Evolutionary conservation across 1,284 basidiomycete species (phyloP), one percentile per base, ranked within the genome.

Genomic region (Papiliotrema laurentii): DNA sequence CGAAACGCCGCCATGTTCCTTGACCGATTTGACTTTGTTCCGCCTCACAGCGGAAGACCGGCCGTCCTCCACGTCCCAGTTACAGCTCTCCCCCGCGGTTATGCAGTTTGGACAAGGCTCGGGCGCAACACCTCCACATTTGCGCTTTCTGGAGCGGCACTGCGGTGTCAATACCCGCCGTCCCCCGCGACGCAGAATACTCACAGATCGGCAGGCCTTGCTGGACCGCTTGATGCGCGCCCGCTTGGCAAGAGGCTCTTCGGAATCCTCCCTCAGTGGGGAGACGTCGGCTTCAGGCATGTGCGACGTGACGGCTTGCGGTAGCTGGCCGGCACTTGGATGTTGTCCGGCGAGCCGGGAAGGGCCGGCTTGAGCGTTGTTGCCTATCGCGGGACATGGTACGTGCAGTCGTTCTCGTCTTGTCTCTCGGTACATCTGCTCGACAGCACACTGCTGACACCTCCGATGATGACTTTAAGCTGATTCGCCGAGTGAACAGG

Each of bases 11-110:
- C 7, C 21, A 18, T 26, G n/a, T 18, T 39, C 27, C 16, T 41
- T 28, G 14, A 7, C 35, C 34, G n/a, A 43, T 26, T 38, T 36
- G 25, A 26, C 43, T 55, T 56, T 50, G 18, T 52, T 43, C 41
- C 27, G 22, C 18, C 41, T 43, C 27, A 24, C 55, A 41, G 55
- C 45, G 4, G 52, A 45, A 2, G 55, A 58, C 21, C 61, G 47
- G n/a, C 61, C 61, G 36, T 63, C 61, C 27, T 53, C 54, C 0
- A 47, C 51, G 13, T 59, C 59, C 61, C 61, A 63, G 35, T 38
- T 35, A 36, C 61, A 63, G 2, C 34, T 36, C n/a, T 57, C 25
- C 21, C 50, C 44, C 14, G 52, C 57, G 18, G 49, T 47, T 22
- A 63, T 28, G 36, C 61, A 63, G 44, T 53, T 64, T 7, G 50